phyloP scores from a whole-genome alignment of 495 filamentous ascomycete species.

The Daldinia loculata region DNA sequence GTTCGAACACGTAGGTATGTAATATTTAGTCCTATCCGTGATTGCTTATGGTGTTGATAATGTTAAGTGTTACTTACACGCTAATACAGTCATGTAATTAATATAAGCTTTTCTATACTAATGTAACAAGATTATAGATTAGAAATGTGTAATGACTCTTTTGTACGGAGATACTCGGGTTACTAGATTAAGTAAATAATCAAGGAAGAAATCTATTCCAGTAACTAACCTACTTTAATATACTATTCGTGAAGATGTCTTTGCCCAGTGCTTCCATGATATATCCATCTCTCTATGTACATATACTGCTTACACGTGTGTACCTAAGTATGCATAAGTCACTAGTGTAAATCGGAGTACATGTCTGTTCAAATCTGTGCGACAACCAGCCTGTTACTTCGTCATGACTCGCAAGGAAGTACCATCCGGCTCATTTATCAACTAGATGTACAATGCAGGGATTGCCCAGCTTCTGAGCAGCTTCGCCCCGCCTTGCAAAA shows the following conservation, averaged over 20 bases:
- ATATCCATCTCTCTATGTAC: background rate
- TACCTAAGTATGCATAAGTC: slow-evolving; percentile 1
- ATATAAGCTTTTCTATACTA: slow-evolving; percentile 1
- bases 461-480: slow-evolving; percentile 22
- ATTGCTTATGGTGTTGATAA: background rate
- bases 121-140: background rate
- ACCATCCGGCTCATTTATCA: slow-evolving; percentile 7
- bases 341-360: background rate
- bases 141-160: background rate
- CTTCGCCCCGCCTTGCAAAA: slow-evolving; percentile 13
- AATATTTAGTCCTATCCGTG: background rate
- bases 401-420: slow-evolving; percentile 5
- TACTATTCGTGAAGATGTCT: no score
- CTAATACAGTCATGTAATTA: background rate
- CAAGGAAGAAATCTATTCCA: background rate
- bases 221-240: background rate
- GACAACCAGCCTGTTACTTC: slow-evolving; percentile 2
- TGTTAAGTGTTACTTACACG: background rate
- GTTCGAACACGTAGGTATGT: background rate
- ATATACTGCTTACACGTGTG: background rate
- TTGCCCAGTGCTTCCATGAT: background rate
- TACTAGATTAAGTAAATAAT: background rate
- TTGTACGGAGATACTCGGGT: background rate
- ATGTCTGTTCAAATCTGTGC: background rate
- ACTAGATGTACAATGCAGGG: slow-evolving; percentile 11